Evolutionary conservation across 805 yeast genomes (phyloP), one percentile per base, ranked within the genome.

Genomic region (Peterozyma toletana): DNA sequence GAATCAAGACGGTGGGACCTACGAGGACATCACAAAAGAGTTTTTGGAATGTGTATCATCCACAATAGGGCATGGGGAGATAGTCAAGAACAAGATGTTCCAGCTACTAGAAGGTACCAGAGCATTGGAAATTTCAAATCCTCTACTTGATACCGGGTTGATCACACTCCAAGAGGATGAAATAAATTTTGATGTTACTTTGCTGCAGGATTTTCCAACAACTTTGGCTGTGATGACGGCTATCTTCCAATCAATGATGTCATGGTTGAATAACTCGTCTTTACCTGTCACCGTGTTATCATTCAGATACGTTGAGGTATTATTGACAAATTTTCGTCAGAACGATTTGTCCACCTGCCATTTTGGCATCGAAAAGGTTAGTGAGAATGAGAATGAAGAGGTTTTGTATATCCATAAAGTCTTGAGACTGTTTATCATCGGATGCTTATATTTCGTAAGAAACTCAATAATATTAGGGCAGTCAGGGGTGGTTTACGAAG

Each of bases 101-200:
- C 76, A 79, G 43, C 68, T 91, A 38, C 68, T 83, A 48, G 88
- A 87, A 52, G 95, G 96, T 0, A 86, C 96, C 1, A 81, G 90
- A 51, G 96, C 98, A 0, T 65, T 88, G 48, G 98, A 90, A 59
- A 73, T 83, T 11, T 70, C 79, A 45, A 87, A 87, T 56, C 67
- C 70, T 10, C 77, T 75, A 49, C 68, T 91, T 53, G 99, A 91
- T 58, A 79, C 96, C 0, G 88, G 91, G 2, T 53, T 85, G 43
- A 70, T 86, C n/a, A 54, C 61, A 29, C 59, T 78, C 45, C 50
- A 68, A 0, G 50, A 53, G 1, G 73, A 63, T 2, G 86, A 80
- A 33, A 47, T 68, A 5, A 46, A 54, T 0, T 81, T 77, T 53
- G 77, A 76, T 50, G 60, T 77, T 16, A 54, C 66, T 2, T 39